phyloP scores from a whole-genome alignment of 108 stramenopile species.

The Fragilaria radians region DNA sequence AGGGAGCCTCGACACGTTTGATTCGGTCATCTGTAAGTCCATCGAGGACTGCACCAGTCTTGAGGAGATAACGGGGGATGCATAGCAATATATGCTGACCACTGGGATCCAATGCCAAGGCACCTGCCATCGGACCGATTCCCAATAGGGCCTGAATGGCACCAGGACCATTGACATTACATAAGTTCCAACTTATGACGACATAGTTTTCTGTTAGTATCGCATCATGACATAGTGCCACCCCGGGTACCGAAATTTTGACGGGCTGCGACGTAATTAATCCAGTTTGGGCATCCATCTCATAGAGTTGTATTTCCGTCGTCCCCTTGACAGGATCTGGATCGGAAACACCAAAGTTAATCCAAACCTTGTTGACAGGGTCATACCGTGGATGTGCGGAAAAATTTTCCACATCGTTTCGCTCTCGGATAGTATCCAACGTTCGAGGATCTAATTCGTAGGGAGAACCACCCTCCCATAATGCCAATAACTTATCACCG shows the following conservation, averaged over 20 bases:
- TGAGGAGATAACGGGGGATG: slow-evolving; percentile 18
- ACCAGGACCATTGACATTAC: not conserved
- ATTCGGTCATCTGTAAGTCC: slow-evolving; percentile 12
- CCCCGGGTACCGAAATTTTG: slow-evolving; percentile 1
- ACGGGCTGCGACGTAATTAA: slow-evolving; percentile 10
- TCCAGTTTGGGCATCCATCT: slow-evolving; percentile 9
- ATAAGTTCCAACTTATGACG: slow-evolving; percentile 13
- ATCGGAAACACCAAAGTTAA: slow-evolving; percentile 16
- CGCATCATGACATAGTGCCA: slow-evolving; percentile 33
- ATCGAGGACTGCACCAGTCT: slow-evolving; percentile 11
- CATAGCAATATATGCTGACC: slow-evolving; percentile 14
- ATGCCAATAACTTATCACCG: slow-evolving; percentile 24
- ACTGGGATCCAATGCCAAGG: slow-evolving; percentile 21
- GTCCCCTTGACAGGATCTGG: slow-evolving; percentile 16
- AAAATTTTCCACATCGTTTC: slow-evolving; percentile 15
- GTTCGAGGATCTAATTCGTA: slow-evolving; percentile 37
- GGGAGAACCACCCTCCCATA: slow-evolving; percentile 48
- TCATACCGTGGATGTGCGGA: slow-evolving; percentile 38
- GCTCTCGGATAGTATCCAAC: slow-evolving; percentile 12
- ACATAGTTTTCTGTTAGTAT: slow-evolving; percentile 31
- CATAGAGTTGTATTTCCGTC: slow-evolving; percentile 10
- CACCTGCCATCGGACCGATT: slow-evolving; percentile 13
- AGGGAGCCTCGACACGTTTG: slow-evolving; percentile 12
- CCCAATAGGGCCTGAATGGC: slow-evolving; percentile 28
- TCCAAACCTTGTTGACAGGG: slow-evolving; percentile 12